These are phyloP conservation scores for Daedaleopsis sinensis DNA, from an alignment of 768 basidiomycete genomes.

Conservation along the genomic window DNA sequence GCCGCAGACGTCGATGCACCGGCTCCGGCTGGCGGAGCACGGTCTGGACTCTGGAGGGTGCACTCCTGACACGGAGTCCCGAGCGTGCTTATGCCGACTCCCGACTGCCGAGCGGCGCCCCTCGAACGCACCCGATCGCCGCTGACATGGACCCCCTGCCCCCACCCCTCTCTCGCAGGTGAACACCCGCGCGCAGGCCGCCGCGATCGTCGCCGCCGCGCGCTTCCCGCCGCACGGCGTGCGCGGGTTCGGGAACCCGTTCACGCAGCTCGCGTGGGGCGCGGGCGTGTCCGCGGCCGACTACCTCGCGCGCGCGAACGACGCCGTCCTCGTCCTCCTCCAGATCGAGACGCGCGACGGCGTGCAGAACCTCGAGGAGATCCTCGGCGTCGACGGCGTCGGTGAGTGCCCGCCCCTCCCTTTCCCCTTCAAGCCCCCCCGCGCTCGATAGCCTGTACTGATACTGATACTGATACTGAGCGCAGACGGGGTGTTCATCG, in stretches of 20 bases:
- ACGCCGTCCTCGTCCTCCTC: slow-evolving; percentile 36
- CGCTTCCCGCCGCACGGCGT: slow-evolving; percentile 65
- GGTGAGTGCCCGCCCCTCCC: slow-evolving; percentile 23
- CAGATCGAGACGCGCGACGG: slow-evolving; percentile 48
- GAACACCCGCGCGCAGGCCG: slow-evolving; percentile 58
- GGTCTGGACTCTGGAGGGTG: too few relatives aligned
- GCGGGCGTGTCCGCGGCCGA: slow-evolving; percentile 43
- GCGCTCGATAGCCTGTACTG: too few relatives aligned
- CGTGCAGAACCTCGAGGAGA: slow-evolving; percentile 44
- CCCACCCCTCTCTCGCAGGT: slow-evolving; percentile 42
- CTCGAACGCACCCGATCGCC: too few relatives aligned
- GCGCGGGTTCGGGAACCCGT: slow-evolving; percentile 68
- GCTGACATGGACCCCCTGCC: too few relatives aligned
- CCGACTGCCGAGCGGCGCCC: too few relatives aligned
- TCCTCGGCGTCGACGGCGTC: slow-evolving; percentile 41
- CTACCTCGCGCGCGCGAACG: slow-evolving; percentile 54
- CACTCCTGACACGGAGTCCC: too few relatives aligned
- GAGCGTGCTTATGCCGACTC: too few relatives aligned
- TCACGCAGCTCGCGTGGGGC: slow-evolving; percentile 62
- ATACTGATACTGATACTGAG: not conserved
- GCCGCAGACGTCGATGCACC: too few relatives aligned
- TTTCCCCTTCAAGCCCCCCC: not conserved
- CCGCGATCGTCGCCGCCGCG: slow-evolving; percentile 56
- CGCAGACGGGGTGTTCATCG: slow-evolving; percentile 59
- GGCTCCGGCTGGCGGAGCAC: too few relatives aligned